Conservation (phyloP, 1,284 basidiomycete genomes). For the Sparassis latifolia region DNA sequence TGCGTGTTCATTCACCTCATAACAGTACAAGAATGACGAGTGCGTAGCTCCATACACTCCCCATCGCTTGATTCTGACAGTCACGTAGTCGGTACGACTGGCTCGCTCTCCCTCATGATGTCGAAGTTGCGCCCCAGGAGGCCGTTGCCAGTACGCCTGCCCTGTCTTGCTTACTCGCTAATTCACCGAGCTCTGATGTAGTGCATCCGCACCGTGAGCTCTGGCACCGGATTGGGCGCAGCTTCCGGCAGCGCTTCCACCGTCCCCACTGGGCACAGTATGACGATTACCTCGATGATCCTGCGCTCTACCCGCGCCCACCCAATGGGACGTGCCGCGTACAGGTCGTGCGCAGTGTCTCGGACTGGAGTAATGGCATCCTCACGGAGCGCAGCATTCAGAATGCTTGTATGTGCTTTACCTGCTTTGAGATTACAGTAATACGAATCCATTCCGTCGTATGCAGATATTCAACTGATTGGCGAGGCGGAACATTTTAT, state of each 20-base stretch:
- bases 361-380: constrained; percentile 90
- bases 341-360: constrained; percentile 78
- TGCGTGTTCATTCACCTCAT: too few relatives aligned
- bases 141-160: constrained; percentile 47
- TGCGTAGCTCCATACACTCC: neutral
- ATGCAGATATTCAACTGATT: constrained; percentile 74
- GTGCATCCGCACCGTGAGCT: constrained; percentile 65
- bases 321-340: constrained; percentile 53
- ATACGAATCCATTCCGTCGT: neutral
- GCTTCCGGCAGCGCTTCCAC: constrained; percentile 57
- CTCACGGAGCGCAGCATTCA: constrained; percentile 83
- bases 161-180: neutral
- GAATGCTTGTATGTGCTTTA: constrained; percentile 63
- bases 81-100: constrained; percentile 50
- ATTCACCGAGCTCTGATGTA: constrained; percentile 13
- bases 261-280: constrained; percentile 27
- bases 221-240: constrained; percentile 53
- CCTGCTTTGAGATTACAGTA: neutral
- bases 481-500: constrained; percentile 81
- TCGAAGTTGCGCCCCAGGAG: constrained; percentile 54
- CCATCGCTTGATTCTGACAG: neutral
- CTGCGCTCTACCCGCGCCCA: constrained; percentile 29
- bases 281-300: constrained; percentile 27
- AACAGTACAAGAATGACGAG: constrained; percentile 5
- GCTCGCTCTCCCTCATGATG: constrained; percentile 80